phyloP scores from a whole-genome alignment of 2,329 filamentous ascomycete genomes.

The Fusarium brachygibbosum region DNA sequence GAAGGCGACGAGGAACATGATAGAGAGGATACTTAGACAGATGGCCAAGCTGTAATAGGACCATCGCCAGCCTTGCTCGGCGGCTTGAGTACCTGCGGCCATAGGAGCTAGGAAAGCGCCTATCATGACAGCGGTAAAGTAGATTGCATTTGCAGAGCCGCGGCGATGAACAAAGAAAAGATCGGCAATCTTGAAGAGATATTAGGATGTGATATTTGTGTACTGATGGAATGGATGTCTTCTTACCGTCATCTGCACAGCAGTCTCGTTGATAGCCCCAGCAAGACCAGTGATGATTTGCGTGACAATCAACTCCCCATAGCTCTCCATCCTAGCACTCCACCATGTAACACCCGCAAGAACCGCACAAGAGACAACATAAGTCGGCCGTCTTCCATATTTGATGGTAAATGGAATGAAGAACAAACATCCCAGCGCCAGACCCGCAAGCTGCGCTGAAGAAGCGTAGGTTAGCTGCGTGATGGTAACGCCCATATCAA shows the following conservation, averaged over 20 bases:
- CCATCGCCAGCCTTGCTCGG: conserved; percentile 45
- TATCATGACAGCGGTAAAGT: conserved; percentile 52
- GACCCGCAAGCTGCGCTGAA: conserved; percentile 50
- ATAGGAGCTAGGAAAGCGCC: conserved; percentile 52
- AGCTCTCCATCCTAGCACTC: conserved; percentile 40
- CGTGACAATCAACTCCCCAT: conserved; percentile 45
- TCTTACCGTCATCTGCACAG: conserved; percentile 55
- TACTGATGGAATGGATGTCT: fast-evolving
- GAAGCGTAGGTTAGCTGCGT: conserved; percentile 46
- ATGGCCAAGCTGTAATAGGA: conserved; percentile 47
- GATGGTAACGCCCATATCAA: conserved; percentile 48
- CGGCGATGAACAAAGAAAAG: conserved; percentile 54
- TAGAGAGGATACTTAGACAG: conserved; percentile 39
- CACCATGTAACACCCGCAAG: conserved; percentile 47
- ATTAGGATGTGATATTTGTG: background rate
- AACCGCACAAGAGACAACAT: conserved; percentile 46
- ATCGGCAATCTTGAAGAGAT: conserved; percentile 46
- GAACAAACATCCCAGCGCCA: conserved; percentile 53
- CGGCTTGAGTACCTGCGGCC: conserved; percentile 47
- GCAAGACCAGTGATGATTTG: conserved; percentile 52
- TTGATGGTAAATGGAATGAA: conserved; percentile 54
- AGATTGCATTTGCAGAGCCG: conserved; percentile 51
- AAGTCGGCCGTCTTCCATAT: conserved; percentile 53
- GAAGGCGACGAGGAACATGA: conserved; percentile 44
- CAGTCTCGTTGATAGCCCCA: conserved; percentile 57